Percentiles rank a stretch among this genome's conserved stretches.
phyloP scores from a whole-genome alignment of 441 rosid genomes.

The Euphorbia corollata region DNA sequence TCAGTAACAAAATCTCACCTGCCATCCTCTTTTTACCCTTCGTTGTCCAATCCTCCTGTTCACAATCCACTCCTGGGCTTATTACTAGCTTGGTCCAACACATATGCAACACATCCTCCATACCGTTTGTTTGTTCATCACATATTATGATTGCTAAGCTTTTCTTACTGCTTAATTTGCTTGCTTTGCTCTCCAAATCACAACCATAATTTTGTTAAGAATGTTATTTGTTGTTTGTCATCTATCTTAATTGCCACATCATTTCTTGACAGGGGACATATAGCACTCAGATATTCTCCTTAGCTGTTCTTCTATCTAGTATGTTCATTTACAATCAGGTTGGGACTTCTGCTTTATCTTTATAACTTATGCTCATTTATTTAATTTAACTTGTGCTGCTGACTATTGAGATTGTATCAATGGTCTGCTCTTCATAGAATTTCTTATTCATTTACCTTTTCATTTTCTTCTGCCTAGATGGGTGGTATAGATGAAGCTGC shows the following conservation, averaged over 20 bases:
- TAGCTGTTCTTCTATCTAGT: slow-evolving; percentile 93
- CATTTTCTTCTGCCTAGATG: slow-evolving; percentile 46
- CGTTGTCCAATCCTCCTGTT: too few relatives aligned
- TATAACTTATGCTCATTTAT: background rate
- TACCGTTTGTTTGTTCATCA: background rate
- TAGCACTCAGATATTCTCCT: slow-evolving; percentile 95
- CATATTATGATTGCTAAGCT: background rate
- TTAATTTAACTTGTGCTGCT: background rate
- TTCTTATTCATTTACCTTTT: slow-evolving; percentile 10
- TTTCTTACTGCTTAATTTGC: background rate
- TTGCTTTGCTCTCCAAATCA: background rate
- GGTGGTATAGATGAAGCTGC: slow-evolving; percentile 99
- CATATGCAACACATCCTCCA: too few relatives aligned
- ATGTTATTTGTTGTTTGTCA: background rate
- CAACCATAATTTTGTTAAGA: background rate
- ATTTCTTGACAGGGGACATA: slow-evolving; percentile 66
- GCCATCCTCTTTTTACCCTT: too few relatives aligned
- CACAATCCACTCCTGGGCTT: too few relatives aligned
- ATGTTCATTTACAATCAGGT: slow-evolving; percentile 98
- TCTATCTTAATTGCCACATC: slow-evolving; percentile 9
- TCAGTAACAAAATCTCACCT: too few relatives aligned
- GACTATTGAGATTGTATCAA: background rate
- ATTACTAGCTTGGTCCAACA: too few relatives aligned
- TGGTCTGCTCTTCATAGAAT: background rate
- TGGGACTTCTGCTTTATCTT: slow-evolving; percentile 15